phyloP scores from a whole-genome alignment of 2,329 filamentous ascomycete genomes.

The Fusarium bactridioides region DNA sequence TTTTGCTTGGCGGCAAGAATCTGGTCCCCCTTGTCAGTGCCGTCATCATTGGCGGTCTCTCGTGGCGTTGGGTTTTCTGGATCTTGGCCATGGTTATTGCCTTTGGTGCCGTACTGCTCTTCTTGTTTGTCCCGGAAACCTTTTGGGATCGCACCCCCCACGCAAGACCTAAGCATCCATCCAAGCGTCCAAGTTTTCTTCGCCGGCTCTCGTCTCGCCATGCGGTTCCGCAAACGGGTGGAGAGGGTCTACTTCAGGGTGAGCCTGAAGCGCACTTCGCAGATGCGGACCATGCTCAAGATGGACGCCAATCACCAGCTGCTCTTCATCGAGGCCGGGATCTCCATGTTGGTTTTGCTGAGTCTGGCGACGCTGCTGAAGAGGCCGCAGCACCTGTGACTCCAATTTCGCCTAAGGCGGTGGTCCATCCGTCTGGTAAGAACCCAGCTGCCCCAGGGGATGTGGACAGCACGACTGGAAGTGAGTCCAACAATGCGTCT shows the following conservation, averaged over 20 bases:
- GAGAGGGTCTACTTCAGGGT: neutral
- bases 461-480: constrained; percentile 22
- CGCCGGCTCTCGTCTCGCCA: constrained; percentile 57
- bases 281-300: constrained; percentile 54
- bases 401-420: constrained; percentile 2
- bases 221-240: constrained; percentile 18
- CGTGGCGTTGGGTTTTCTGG: constrained; percentile 94
- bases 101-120: constrained; percentile 74
- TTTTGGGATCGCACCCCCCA: constrained; percentile 89
- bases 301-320: constrained; percentile 5
- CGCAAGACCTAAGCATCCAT: constrained; percentile 41
- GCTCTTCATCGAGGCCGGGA: constrained; percentile 41
- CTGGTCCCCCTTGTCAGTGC: constrained; percentile 87
- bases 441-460: neutral
- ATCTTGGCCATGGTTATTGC: constrained; percentile 83
- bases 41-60: constrained; percentile 75
- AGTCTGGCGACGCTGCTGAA: constrained; percentile 11
- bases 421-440: neutral
- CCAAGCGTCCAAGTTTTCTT: constrained; percentile 56
- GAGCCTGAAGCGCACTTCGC: constrained; percentile 55
- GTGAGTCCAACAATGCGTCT: constrained; percentile 35
- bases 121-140: constrained; percentile 92
- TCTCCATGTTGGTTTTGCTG: constrained; percentile 66
- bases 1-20: constrained; percentile 92
- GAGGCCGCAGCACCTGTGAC: neutral